Evolutionary conservation across 75 land plant genomes (phyloP), one percentile per base, ranked within the genome.

Genomic region (Cupressus sempervirens): DNA sequence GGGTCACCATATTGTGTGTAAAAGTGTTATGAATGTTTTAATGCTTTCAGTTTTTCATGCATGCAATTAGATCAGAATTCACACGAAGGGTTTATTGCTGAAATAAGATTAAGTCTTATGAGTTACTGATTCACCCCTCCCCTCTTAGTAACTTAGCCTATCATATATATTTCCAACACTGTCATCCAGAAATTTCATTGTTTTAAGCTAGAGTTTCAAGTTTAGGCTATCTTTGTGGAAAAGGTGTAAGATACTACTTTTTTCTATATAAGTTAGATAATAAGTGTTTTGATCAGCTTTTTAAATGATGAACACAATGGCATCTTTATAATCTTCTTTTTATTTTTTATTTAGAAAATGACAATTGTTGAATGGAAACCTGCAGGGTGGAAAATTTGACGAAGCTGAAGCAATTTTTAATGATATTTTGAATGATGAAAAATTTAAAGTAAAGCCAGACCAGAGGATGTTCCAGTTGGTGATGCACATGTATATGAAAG

Each of bases 401-500:
- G 97, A 93, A 86, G 99, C 97, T 82, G 98, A 93, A 85, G 89
- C 91, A 82, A 81, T 96, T 82, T 98, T 96, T 85, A 84, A 85
- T 30, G 84, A 80, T 79, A 92, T 98, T 85, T 81, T 92, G 80
- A 84, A 89, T 84, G 89, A 92, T 12, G 85, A 94, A 38, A 87
- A 83, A 45, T 74, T 91, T 79, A 82, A 88, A 52, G 85, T 95
- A 23, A 94, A 91, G 88, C 99, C 99, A 83, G 99, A 98, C 82
- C 97, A 91, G 73, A 91, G 93, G 84, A 91, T 94, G 95, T 98
- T 91, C 75, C 96, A 96, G 85, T 90, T 96, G 91, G 96, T 98
- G 98, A 98, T 98, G 29, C 94, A 98, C 82, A 91, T 96, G 91
- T 84, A 96, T 86, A 97, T 89, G 86, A 98, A 98, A 70, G 92